Conservation (phyloP, 768 basidiomycete species). For the Paxillus ammoniavirescens region DNA sequence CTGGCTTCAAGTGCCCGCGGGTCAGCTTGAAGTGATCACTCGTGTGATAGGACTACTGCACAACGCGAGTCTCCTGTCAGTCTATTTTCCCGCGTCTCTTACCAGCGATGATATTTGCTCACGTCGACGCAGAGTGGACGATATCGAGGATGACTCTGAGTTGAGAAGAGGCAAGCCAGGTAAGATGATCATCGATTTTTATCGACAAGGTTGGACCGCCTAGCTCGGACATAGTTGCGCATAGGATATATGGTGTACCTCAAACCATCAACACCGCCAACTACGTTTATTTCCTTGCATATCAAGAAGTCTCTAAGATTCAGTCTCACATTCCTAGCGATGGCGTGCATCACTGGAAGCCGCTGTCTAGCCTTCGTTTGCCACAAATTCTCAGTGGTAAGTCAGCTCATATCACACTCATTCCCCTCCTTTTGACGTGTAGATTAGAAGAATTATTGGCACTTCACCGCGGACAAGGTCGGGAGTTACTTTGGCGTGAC, state of each 20-base stretch:
- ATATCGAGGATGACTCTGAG: slow-evolving; percentile 93
- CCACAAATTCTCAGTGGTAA: slow-evolving; percentile 75
- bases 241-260: slow-evolving; percentile 94
- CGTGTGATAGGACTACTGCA: slow-evolving; percentile 89
- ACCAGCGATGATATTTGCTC: background rate
- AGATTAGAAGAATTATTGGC: slow-evolving; percentile 65
- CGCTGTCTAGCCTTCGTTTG: slow-evolving; percentile 42
- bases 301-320: slow-evolving; percentile 64
- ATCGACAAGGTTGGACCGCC: background rate
- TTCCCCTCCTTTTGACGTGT: background rate
- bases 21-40: slow-evolving; percentile 70
- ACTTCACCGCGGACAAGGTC: slow-evolving; percentile 90
- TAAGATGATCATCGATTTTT: slow-evolving; percentile 22
- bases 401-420: slow-evolving; percentile 6
- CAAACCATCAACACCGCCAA: slow-evolving; percentile 98
- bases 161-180: slow-evolving; percentile 84
- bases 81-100: background rate
- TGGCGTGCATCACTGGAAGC: slow-evolving; percentile 4
- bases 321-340: slow-evolving; percentile 40
- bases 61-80: slow-evolving; percentile 87
- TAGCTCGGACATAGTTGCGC: slow-evolving; percentile 59
- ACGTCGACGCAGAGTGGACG: slow-evolving; percentile 66
- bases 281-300: slow-evolving; percentile 95
- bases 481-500: slow-evolving; percentile 93
- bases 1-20: slow-evolving; percentile 84